Conservation (phyloP, 108 stramenopile genomes). For the Skeletonema tropicum region DNA sequence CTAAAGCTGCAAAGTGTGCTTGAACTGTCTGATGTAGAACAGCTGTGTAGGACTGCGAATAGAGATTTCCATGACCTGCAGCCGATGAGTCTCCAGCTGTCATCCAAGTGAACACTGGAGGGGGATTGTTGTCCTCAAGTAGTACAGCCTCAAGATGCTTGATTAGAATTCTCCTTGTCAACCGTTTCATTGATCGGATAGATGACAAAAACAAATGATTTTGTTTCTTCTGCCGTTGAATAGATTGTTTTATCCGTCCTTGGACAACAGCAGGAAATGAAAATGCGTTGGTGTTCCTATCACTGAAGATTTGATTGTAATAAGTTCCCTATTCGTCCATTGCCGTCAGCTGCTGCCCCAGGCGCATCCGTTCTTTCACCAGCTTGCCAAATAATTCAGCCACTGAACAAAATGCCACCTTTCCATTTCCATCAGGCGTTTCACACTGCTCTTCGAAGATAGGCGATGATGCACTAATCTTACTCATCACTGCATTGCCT, state of each 20-base stretch:
- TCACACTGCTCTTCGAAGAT: constrained; percentile 9
- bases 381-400: constrained; percentile 25
- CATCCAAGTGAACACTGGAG: constrained; percentile 60
- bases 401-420: constrained; percentile 18
- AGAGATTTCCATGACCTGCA: constrained; percentile 38
- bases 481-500: not conserved
- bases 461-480: not conserved
- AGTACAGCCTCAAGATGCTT: constrained; percentile 27
- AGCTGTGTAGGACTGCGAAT: constrained; percentile 51
- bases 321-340: constrained; percentile 16
- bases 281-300: constrained; percentile 14
- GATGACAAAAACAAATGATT: constrained; percentile 4
- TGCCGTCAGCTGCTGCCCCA: constrained; percentile 10
- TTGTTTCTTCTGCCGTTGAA: not conserved
- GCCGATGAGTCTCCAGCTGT: constrained; percentile 51
- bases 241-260: not conserved
- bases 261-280: constrained; percentile 1
- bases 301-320: constrained; percentile 26
- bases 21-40: constrained; percentile 56
- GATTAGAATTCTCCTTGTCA: constrained; percentile 26
- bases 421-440: constrained; percentile 9
- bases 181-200: constrained; percentile 1
- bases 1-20: constrained; percentile 58
- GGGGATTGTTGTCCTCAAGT: constrained; percentile 7
- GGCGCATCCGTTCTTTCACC: not conserved